phyloP scores from a whole-genome alignment of 208 protist species.

The Leishmania arabica region DNA sequence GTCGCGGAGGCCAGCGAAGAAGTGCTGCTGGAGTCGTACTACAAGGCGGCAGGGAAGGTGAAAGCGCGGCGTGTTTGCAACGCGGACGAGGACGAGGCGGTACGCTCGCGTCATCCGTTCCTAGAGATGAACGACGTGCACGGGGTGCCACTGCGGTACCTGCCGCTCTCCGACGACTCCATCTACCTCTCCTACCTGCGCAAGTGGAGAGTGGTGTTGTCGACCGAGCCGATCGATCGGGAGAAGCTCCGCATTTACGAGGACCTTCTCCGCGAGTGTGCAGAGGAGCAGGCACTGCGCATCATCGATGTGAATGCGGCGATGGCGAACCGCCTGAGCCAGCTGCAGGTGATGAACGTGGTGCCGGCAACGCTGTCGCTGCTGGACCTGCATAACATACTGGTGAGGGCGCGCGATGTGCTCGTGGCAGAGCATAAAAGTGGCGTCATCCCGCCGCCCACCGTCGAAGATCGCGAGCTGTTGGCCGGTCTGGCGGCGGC shows the following conservation, averaged over 20 bases:
- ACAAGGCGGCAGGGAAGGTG: constrained; percentile 8
- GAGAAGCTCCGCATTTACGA: constrained; percentile 66
- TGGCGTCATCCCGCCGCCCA: constrained; percentile 3
- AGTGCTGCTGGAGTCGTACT: constrained; percentile 17
- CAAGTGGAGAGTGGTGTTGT: constrained; percentile 43
- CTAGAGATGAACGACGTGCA: constrained; percentile 62
- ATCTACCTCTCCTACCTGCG: constrained; percentile 40
- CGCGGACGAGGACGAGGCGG: constrained; percentile 60
- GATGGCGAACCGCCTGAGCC: constrained; percentile 15
- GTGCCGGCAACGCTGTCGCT: constrained; percentile 10
- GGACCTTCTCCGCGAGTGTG: constrained; percentile 60
- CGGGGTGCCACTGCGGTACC: constrained; percentile 51
- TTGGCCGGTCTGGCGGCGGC: not conserved
- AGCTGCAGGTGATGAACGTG: constrained; percentile 15
- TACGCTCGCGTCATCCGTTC: constrained; percentile 70
- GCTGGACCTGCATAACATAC: constrained; percentile 20
- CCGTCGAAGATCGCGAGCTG: constrained; percentile 11
- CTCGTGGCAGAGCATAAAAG: constrained; percentile 16
- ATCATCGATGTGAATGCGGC: constrained; percentile 19
- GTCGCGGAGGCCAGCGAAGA: constrained; percentile 32
- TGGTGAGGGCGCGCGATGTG: constrained; percentile 15
- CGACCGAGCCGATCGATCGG: constrained; percentile 49
- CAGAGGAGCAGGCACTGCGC: constrained; percentile 35
- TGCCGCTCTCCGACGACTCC: constrained; percentile 37
- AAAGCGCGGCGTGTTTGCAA: constrained; percentile 36